Evolutionary conservation across 2,329 filamentous ascomycete genomes (phyloP).

Genomic region (Rutstroemia sp.): DNA sequence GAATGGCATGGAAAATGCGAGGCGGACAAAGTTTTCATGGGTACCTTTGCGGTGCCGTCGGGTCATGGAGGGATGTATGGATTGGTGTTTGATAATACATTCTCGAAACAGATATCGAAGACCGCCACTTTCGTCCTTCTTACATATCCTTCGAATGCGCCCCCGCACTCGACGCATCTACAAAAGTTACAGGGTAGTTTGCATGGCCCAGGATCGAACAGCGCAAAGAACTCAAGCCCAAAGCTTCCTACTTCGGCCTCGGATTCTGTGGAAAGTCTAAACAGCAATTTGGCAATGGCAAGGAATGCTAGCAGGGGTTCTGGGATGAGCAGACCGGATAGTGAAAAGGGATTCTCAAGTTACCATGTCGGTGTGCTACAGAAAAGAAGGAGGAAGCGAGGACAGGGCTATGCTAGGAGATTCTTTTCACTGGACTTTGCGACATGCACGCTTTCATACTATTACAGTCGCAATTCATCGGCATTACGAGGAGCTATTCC

Average conservation of each 20-base stretch:
- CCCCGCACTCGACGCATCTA: slow-evolving; percentile 67
- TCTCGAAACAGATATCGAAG: slow-evolving; percentile 91
- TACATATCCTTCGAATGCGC: slow-evolving; percentile 79
- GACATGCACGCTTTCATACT: slow-evolving; percentile 92
- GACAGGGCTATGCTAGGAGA: slow-evolving; percentile 84
- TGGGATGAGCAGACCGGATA: slow-evolving; percentile 46
- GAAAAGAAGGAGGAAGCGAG: slow-evolving; percentile 87
- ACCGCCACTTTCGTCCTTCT: slow-evolving; percentile 90
- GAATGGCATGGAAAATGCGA: slow-evolving; percentile 95
- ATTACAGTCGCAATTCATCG: slow-evolving; percentile 88
- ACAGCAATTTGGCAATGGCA: slow-evolving; percentile 37
- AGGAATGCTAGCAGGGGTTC: slow-evolving; percentile 36
- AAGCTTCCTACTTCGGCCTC: slow-evolving; percentile 38
- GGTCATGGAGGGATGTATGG: slow-evolving; percentile 89
- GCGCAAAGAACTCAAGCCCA: slow-evolving; percentile 38
- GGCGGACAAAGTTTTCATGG: slow-evolving; percentile 89
- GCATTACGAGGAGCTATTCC: slow-evolving; percentile 89
- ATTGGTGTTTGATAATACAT: slow-evolving; percentile 96
- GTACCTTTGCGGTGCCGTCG: slow-evolving; percentile 69
- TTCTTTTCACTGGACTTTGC: slow-evolving; percentile 97
- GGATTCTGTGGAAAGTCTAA: slow-evolving; percentile 54
- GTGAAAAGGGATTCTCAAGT: slow-evolving; percentile 36
- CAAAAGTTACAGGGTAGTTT: slow-evolving; percentile 43
- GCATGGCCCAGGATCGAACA: slow-evolving; percentile 37
- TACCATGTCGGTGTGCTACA: slow-evolving; percentile 80